Percentiles rank a stretch among this genome's conserved stretches.
Evolutionary conservation across 2,329 filamentous ascomycete species (phyloP).

Genomic region (Albophoma yamanashiensis): DNA sequence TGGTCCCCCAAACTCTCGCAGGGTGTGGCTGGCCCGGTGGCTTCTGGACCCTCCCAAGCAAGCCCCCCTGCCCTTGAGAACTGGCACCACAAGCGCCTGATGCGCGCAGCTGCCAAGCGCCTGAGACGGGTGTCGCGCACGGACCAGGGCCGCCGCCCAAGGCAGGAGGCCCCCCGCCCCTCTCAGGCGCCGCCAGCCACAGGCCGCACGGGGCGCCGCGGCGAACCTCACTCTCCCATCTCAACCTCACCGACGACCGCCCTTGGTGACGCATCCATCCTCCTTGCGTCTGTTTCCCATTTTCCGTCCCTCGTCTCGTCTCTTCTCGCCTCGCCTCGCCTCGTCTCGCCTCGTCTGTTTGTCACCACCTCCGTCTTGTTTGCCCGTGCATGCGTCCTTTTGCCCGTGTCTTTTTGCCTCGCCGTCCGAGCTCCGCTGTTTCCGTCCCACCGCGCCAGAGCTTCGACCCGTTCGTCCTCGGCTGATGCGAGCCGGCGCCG

Average conservation of each 20-base stretch:
- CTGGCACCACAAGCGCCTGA: background rate
- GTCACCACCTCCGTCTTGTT: background rate
- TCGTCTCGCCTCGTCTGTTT: background rate
- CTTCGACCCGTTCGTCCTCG: background rate
- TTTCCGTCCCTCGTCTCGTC: too few species aligned
- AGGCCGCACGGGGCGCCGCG: background rate
- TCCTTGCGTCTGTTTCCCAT: background rate
- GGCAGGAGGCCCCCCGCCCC: background rate
- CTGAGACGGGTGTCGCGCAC: background rate
- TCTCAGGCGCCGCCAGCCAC: background rate
- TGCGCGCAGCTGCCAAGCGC: background rate
- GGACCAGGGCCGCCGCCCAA: background rate
- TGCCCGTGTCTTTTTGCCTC: background rate
- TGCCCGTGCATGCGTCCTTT: background rate
- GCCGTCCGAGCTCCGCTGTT: slow-evolving; percentile 1
- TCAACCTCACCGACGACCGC: background rate
- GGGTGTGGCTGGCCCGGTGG: background rate
- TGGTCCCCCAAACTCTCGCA: background rate
- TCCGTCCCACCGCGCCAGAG: background rate
- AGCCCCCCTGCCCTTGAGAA: background rate
- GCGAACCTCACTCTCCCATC: background rate
- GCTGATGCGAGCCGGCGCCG: slow-evolving; percentile 1
- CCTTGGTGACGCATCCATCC: background rate
- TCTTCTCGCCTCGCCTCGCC: background rate
- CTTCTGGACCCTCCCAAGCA: background rate